These are phyloP conservation scores for Solanum habrochaites DNA, from an alignment of 257 asterid genomes.

Conservation along the genomic window DNA sequence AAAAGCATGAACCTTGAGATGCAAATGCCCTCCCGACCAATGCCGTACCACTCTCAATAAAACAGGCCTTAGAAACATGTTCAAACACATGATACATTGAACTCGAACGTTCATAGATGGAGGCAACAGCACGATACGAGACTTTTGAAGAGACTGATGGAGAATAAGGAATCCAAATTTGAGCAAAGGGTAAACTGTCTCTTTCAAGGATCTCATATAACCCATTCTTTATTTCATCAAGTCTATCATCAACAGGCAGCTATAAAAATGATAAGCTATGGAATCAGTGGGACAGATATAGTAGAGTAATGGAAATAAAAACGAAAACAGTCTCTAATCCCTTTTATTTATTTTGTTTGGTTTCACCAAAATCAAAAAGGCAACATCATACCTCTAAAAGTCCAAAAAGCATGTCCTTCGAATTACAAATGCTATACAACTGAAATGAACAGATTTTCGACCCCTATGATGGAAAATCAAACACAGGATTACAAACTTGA, in stretches of 20 bases:
- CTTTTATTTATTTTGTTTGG: neutral
- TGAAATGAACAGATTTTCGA: neutral
- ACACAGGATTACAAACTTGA: neutral
- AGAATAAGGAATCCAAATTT: neutral
- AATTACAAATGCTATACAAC: neutral
- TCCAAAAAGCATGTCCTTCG: neutral
- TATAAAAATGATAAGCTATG: neutral
- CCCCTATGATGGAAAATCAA: neutral
- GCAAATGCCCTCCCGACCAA: neutral
- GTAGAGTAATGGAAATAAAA: neutral
- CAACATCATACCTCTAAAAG: neutral
- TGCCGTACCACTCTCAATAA: neutral
- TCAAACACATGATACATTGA: neutral
- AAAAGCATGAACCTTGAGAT: neutral
- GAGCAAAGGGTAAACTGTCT: neutral
- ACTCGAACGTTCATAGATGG: neutral
- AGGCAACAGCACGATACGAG: neutral
- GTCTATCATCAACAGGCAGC: neutral
- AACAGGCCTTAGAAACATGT: neutral
- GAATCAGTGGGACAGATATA: neutral
- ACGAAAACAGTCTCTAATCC: neutral
- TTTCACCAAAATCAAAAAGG: neutral
- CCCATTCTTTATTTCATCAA: neutral
- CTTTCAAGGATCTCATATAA: neutral
- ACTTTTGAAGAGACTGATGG: neutral